Evolutionary conservation across 306 rosid genomes (phyloP).

Genomic region (Cicer chorassanicum): DNA sequence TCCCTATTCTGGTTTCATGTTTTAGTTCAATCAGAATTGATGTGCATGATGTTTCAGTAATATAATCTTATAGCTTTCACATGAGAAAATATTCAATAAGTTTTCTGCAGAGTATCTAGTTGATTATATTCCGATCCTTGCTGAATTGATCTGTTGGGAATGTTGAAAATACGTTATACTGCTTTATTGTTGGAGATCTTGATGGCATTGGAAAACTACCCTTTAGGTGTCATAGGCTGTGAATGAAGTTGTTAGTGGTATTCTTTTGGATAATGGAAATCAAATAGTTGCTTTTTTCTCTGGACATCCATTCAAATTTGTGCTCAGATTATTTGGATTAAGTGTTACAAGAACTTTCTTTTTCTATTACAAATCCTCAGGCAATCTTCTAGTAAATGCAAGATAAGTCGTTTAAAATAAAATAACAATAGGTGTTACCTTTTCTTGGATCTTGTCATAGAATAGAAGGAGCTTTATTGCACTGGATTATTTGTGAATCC

Average conservation of each 20-base stretch:
- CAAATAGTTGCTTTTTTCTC: background rate
- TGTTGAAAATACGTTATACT: background rate
- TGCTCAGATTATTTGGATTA: background rate
- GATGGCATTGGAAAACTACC: slow-evolving; percentile 8
- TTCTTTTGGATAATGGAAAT: background rate
- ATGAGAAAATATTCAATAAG: background rate
- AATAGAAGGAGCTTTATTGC: background rate
- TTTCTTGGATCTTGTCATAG: background rate
- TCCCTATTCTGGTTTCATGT: background rate
- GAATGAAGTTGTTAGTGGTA: background rate
- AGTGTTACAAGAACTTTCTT: background rate
- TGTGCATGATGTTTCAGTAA: background rate
- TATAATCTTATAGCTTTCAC: background rate
- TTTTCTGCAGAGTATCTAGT: background rate
- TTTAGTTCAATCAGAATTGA: background rate
- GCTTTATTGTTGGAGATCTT: slow-evolving; percentile 2
- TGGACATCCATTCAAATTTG: background rate
- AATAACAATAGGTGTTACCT: background rate
- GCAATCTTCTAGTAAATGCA: background rate
- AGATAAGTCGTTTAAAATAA: background rate
- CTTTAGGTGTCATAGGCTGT: background rate
- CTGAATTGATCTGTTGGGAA: background rate
- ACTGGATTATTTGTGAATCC: slow-evolving; percentile 1
- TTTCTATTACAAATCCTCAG: slow-evolving; percentile 6
- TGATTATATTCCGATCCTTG: background rate